These are phyloP conservation scores for Thelonectria blattea DNA, from an alignment of 2,329 filamentous ascomycete species.

Conservation along the genomic window DNA sequence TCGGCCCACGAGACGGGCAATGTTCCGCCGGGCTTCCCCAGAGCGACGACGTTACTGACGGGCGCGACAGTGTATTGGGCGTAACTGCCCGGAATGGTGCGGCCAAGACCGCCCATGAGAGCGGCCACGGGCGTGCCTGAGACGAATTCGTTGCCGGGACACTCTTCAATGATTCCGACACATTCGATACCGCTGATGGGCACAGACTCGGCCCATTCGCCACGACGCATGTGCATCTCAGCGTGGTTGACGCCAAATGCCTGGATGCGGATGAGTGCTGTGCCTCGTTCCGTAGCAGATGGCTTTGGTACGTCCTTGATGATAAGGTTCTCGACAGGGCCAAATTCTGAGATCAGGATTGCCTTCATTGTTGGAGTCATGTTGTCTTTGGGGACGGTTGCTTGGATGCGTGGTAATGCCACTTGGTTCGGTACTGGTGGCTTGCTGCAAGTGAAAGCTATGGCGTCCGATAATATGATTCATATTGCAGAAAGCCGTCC, in stretches of 20 bases:
- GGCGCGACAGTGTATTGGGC: slow-evolving; percentile 10
- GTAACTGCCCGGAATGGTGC: slow-evolving; percentile 20
- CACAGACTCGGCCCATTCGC: slow-evolving; percentile 23
- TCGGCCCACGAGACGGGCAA: slow-evolving; percentile 18
- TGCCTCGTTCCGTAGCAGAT: neutral
- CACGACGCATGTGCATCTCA: slow-evolving; percentile 23
- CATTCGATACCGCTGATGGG: slow-evolving; percentile 23
- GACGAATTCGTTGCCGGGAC: slow-evolving; percentile 12
- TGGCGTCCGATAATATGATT: too few relatives aligned
- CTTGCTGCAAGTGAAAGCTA: too few relatives aligned
- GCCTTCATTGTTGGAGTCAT: too few relatives aligned
- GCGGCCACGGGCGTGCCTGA: slow-evolving; percentile 8
- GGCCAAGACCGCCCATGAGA: slow-evolving; percentile 21
- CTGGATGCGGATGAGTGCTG: slow-evolving; percentile 13
- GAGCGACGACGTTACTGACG: slow-evolving; percentile 10
- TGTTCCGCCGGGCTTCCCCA: neutral
- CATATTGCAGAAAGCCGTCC: too few relatives aligned
- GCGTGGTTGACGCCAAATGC: slow-evolving; percentile 23
- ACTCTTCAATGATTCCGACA: slow-evolving; percentile 15
- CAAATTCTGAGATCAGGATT: too few relatives aligned
- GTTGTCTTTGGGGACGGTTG: too few relatives aligned
- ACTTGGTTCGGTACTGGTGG: too few relatives aligned
- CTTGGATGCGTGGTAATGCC: too few relatives aligned
- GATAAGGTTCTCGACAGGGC: too few relatives aligned
- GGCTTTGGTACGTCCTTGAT: neutral